phyloP scores from a whole-genome alignment of 2,329 filamentous ascomycete species.

The Tetracladium maxilliforme region DNA sequence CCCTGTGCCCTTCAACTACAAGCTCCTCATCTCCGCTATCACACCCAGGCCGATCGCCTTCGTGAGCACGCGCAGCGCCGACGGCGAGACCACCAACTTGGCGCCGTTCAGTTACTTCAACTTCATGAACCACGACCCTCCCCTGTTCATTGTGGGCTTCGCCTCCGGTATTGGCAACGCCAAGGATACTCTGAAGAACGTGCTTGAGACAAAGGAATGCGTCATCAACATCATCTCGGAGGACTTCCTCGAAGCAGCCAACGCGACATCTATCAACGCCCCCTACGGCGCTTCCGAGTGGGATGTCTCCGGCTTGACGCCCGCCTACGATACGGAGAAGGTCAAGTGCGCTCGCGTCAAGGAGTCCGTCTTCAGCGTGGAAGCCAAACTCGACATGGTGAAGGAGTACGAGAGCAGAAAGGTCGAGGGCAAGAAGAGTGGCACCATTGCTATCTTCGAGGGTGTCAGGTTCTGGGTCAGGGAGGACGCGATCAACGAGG shows the following conservation, averaged over 20 bases:
- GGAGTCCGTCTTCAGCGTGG: constrained; percentile 72
- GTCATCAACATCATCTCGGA: constrained; percentile 81
- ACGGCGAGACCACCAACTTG: constrained; percentile 58
- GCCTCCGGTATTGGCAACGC: constrained; percentile 27
- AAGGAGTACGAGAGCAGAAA: constrained; percentile 64
- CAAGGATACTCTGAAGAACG: constrained; percentile 70
- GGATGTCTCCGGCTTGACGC: constrained; percentile 62
- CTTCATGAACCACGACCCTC: constrained; percentile 73
- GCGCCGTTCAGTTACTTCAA: constrained; percentile 84
- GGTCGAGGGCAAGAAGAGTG: constrained; percentile 59
- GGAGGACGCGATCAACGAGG: constrained; percentile 75
- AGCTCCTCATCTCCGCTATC: constrained; percentile 72
- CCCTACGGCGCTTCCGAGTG: constrained; percentile 70
- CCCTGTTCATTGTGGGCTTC: constrained; percentile 56
- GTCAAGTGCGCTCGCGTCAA: constrained; percentile 61
- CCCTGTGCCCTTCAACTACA: constrained; percentile 65
- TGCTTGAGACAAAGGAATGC: constrained; percentile 59
- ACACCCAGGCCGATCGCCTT: constrained; percentile 69
- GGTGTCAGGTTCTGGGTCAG: constrained; percentile 79
- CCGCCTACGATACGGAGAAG: constrained; percentile 43
- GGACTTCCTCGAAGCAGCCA: constrained; percentile 76
- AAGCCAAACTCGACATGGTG: constrained; percentile 59
- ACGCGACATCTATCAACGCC: constrained; percentile 63
- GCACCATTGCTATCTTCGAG: constrained; percentile 64
- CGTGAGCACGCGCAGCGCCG: constrained; percentile 36